These are phyloP conservation scores for Suillus placidus DNA, from an alignment of 768 basidiomycete genomes.

Conservation along the genomic window DNA sequence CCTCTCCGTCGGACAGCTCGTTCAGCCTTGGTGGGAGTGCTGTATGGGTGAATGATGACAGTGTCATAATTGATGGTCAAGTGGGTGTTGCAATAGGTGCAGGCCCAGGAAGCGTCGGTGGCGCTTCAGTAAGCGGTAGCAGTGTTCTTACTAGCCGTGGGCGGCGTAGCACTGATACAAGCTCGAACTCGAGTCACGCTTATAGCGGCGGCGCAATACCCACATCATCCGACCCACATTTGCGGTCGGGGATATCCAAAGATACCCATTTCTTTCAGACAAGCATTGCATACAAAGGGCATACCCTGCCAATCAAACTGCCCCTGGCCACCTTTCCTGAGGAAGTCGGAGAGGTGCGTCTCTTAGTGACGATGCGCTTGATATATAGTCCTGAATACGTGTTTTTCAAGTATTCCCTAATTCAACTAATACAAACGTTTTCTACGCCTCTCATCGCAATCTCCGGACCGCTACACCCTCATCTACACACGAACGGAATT, in stretches of 20 bases:
- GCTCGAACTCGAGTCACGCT: constrained; percentile 67
- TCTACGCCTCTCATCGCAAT: constrained; percentile 58
- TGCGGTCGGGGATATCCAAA: constrained; percentile 57
- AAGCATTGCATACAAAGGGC: constrained; percentile 78
- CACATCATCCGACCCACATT: constrained; percentile 48
- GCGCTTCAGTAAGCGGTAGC: constrained; percentile 36
- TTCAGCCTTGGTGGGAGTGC: constrained; percentile 80
- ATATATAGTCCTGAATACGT: constrained; percentile 15
- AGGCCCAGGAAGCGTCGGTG: constrained; percentile 43
- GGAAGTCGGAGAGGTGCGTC: constrained; percentile 93
- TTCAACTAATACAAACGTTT: constrained; percentile 87
- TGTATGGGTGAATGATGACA: constrained; percentile 84
- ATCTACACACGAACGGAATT: constrained; percentile 89
- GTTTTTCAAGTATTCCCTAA: constrained; percentile 78
- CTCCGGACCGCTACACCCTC: constrained; percentile 81
- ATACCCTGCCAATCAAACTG: constrained; percentile 86
- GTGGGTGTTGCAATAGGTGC: constrained; percentile 44
- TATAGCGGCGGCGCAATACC: constrained; percentile 40
- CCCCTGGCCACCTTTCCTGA: constrained; percentile 88
- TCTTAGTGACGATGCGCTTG: constrained; percentile 15
- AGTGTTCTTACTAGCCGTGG: constrained; percentile 50
- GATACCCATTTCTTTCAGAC: constrained; percentile 97
- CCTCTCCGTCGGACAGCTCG: constrained; percentile 71
- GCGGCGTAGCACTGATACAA: constrained; percentile 72
- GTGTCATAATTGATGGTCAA: constrained; percentile 49